Evolutionary conservation across 371 early-diverging fungal genomes (phyloP), one percentile per base, ranked within the genome.

Genomic region (Nematocida ironsii): DNA sequence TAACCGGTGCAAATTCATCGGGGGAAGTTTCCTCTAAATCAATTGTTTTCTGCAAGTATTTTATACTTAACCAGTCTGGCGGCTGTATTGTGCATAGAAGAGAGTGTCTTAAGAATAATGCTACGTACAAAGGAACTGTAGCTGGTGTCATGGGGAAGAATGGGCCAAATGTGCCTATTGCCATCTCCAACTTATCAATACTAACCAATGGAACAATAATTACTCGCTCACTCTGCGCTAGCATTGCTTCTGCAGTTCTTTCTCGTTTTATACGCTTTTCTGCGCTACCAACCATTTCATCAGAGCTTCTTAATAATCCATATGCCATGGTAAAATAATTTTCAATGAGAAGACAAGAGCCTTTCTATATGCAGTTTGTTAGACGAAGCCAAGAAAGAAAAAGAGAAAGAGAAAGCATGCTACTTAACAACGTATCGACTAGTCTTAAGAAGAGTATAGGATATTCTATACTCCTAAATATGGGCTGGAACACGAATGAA

Each of bases 371-470:
- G 80, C 7, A 52, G 33, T 78, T 68, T 68, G 56, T 78, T 9
- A 27, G 80, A 48, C 52, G 80, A 60, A 78, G 80, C 80, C 80
- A 78, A 60, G 80, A 78, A 68, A 78, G 42, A 52, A 78, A 78
- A 56, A 78, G 80, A 70, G 69, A 44, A n/a, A 39, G 60, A 20
- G 57, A 78, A 40, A 55, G 16, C 7, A 5, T 33, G 23, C n/a
- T 78, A n/a, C 16, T 18, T 55, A 44, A 25, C 50, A 78, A 70
- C 54, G 69, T 78, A n/a, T 78, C 80, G 5, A 9, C 80, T 0
- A 57, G 71, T 11, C 80, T 78, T 7, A 78, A 70, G 55, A 23
- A 54, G 16, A 78, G 71, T 50, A 78, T 78, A 9, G 80, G 80
- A 67, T 78, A 78, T 50, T 13, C 57, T 25, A 78, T 78, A 9